Conservation (phyloP, 495 filamentous ascomycete species). For the Penicillium tannophilum region DNA sequence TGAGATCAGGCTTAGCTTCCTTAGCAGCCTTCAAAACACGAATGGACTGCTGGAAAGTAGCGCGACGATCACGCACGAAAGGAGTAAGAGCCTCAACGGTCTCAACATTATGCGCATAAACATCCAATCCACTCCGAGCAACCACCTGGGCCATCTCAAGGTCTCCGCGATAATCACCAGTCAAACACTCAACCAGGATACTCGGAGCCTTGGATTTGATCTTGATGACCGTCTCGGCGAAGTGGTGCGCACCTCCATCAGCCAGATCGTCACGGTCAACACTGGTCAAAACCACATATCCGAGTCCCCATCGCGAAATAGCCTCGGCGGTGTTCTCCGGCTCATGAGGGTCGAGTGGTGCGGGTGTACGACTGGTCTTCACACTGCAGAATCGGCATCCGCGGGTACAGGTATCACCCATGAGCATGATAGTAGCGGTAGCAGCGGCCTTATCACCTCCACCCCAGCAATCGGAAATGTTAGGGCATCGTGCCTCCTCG, state of each 20-base stretch:
- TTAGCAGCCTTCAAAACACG: conserved; percentile 82
- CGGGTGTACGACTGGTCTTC: conserved; percentile 78
- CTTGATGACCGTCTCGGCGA: conserved; percentile 89
- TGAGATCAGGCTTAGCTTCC: conserved; percentile 68
- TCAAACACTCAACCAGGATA: conserved; percentile 93
- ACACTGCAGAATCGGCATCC: conserved; percentile 97
- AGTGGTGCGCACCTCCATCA: conserved; percentile 88
- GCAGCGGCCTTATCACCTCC: conserved; percentile 83
- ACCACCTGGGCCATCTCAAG: conserved; percentile 80
- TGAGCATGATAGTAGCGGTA: conserved; percentile 98
- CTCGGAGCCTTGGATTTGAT: conserved; percentile 88
- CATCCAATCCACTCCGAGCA: conserved; percentile 85
- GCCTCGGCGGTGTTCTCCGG: conserved; percentile 97
- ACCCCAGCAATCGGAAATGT: conserved; percentile 98
- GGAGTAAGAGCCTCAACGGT: conserved; percentile 91
- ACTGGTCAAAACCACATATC: conserved; percentile 91
- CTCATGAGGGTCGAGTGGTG: conserved; percentile 91
- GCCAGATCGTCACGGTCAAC: conserved; percentile 91
- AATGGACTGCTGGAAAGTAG: conserved; percentile 84
- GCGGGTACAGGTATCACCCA: conserved; percentile 97
- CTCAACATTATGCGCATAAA: conserved; percentile 97
- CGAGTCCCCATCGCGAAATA: conserved; percentile 86
- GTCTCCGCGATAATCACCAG: conserved; percentile 85
- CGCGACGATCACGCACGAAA: conserved; percentile 84
- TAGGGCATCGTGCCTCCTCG: conserved; percentile 95